Conservation (phyloP, 257 asterid genomes). For the Echites panduratus region DNA sequence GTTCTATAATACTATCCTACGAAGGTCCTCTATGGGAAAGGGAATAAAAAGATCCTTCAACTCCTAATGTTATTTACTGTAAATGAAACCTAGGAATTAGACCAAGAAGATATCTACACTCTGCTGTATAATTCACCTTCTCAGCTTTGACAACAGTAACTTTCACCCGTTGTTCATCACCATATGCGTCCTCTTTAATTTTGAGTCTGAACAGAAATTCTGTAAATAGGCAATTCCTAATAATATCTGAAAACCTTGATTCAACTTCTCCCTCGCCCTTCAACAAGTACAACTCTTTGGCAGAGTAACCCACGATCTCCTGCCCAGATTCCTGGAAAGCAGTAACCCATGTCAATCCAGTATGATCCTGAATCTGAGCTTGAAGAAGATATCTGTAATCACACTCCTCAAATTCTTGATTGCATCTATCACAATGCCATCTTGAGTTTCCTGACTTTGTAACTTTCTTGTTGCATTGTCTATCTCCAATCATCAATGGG, state of each 20-base stretch:
- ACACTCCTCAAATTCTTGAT: conserved; percentile 82
- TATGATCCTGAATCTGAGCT: conserved; percentile 81
- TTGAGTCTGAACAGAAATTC: conserved; percentile 69
- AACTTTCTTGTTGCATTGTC: conserved; percentile 86
- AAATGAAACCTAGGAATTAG: conserved; percentile 31
- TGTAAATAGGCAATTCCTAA: conserved; percentile 50
- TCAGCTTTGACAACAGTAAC: conserved; percentile 79
- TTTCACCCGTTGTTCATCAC: conserved; percentile 87
- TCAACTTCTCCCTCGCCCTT: conserved; percentile 56
- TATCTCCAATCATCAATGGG: conserved; percentile 88
- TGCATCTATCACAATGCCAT: conserved; percentile 88
- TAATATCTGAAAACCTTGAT: conserved; percentile 43
- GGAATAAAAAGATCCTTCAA: neutral
- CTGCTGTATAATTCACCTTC: conserved; percentile 57
- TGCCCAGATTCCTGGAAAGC: conserved; percentile 93
- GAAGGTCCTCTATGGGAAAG: neutral
- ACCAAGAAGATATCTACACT: conserved; percentile 49
- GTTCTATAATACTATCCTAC: neutral
- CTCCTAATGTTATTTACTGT: conserved; percentile 9
- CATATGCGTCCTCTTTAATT: conserved; percentile 79
- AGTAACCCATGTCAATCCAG: conserved; percentile 89
- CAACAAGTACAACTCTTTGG: conserved; percentile 63
- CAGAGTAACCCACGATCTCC: conserved; percentile 80
- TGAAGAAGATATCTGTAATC: conserved; percentile 90
- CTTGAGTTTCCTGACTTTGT: conserved; percentile 56